Evolutionary conservation across 306 rosid genomes (phyloP).

Genomic region (Corylus avellana): DNA sequence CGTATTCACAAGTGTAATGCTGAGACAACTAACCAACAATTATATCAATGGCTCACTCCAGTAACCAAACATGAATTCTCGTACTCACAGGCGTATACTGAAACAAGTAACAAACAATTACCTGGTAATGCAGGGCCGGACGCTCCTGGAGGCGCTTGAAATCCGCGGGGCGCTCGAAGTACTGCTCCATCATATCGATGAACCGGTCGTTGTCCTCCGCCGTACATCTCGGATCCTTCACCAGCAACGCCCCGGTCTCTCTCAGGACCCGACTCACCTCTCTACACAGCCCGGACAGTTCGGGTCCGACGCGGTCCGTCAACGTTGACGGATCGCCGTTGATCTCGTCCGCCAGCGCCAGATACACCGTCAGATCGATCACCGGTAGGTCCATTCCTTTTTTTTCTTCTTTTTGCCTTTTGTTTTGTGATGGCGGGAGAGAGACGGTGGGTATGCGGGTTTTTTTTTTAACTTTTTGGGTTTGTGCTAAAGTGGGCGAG

Average conservation of each 20-base stretch:
- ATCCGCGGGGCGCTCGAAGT: slow-evolving; percentile 58
- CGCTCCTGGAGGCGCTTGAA: slow-evolving; percentile 80
- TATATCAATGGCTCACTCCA: background rate
- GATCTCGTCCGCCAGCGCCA: slow-evolving; percentile 31
- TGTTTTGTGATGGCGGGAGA: slow-evolving; percentile 27
- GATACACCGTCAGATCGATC: slow-evolving; percentile 62
- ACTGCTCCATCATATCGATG: slow-evolving; percentile 91
- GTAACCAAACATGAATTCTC: background rate
- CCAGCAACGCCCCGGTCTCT: slow-evolving; percentile 83
- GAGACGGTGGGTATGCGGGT: background rate
- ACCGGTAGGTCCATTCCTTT: slow-evolving; percentile 67
- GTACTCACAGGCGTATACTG: background rate
- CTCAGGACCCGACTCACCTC: slow-evolving; percentile 71
- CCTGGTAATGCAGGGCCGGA: slow-evolving; percentile 92
- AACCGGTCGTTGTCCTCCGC: slow-evolving; percentile 86
- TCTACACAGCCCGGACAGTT: slow-evolving; percentile 42
- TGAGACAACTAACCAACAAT: too few relatives aligned
- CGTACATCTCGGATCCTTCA: slow-evolving; percentile 83
- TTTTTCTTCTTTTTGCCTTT: background rate
- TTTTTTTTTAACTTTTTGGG: background rate
- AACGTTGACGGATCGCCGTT: slow-evolving; percentile 9
- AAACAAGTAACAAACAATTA: slow-evolving; percentile 3
- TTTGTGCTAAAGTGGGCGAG: background rate
- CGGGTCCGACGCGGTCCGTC: slow-evolving; percentile 11
- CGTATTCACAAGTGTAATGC: too few relatives aligned